Conservation (phyloP, 1,284 basidiomycete species). For the Mycena sp. region DNA sequence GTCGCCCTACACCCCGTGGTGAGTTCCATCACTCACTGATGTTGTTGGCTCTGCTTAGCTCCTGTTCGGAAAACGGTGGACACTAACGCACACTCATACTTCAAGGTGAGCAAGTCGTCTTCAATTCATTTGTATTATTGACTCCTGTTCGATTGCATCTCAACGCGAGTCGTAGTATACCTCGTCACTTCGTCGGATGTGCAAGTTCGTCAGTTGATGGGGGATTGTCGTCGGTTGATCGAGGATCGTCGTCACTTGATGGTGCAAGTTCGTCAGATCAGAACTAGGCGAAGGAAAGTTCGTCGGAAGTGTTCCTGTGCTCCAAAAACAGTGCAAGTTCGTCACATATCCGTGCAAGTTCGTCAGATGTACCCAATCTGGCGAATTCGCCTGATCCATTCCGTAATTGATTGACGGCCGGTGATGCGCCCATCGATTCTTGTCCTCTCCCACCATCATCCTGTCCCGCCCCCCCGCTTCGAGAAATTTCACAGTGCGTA, state of each 20-base stretch:
- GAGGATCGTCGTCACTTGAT: no score
- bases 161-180: slow-evolving; percentile 1
- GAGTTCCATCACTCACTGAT: no score
- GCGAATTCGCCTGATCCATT: not conserved
- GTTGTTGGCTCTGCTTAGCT: no score
- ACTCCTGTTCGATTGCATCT: no score
- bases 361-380: not conserved
- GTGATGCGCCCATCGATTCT: slow-evolving; percentile 6
- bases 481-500: not conserved
- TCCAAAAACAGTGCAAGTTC: not conserved
- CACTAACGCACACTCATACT: no score
- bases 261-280: no score
- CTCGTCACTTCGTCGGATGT: not conserved
- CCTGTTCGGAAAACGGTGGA: no score
- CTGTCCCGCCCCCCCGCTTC: not conserved
- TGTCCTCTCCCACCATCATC: slow-evolving; percentile 10
- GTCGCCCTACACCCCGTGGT: no score
- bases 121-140: no score
- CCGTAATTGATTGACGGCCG: not conserved
- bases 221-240: no score
- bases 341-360: not conserved
- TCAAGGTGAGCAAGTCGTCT: no score
- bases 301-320: not conserved
- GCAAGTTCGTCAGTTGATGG: not conserved
- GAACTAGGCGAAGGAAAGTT: no score